These are phyloP conservation scores for Sutorius eximius DNA, from an alignment of 1,284 basidiomycete genomes.

Conservation along the genomic window DNA sequence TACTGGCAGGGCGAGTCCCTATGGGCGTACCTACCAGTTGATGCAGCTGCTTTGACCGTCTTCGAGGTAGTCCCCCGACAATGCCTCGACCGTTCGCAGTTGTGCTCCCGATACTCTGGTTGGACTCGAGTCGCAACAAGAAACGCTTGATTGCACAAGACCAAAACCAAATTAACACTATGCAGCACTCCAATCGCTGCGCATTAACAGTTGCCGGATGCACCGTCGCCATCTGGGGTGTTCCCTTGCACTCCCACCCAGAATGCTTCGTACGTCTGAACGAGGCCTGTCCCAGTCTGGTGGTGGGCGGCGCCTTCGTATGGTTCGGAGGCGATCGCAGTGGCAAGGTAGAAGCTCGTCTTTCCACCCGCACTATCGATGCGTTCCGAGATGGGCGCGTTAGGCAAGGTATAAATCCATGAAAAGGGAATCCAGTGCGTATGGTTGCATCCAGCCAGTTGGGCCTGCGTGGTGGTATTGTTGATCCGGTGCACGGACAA, in stretches of 20 bases:
- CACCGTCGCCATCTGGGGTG: not conserved
- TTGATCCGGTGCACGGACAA: constrained; percentile 3
- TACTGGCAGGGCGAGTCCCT: not conserved
- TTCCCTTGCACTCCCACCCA: not conserved
- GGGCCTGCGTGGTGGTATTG: not conserved
- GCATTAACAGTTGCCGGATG: not conserved
- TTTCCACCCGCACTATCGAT: constrained; percentile 8
- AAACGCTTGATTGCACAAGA: not conserved
- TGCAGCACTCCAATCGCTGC: not conserved
- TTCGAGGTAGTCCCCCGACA: not conserved
- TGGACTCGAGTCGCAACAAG: not conserved
- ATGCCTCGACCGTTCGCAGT: not conserved
- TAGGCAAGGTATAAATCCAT: constrained; percentile 7
- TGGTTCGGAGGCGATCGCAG: not conserved
- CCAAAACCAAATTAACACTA: not conserved
- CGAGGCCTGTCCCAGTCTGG: constrained; percentile 4
- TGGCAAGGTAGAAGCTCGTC: constrained; percentile 4
- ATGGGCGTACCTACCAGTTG: too few relatives aligned
- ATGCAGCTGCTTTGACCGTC: not conserved
- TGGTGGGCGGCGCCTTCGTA: not conserved
- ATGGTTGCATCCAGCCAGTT: constrained; percentile 7
- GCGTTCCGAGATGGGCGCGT: not conserved
- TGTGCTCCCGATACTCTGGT: not conserved
- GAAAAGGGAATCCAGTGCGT: constrained; percentile 5
- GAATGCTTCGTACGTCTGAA: constrained; percentile 4